Evolutionary conservation across 78 protist species (phyloP).

Genomic region (Monosiga brevicollis): DNA sequence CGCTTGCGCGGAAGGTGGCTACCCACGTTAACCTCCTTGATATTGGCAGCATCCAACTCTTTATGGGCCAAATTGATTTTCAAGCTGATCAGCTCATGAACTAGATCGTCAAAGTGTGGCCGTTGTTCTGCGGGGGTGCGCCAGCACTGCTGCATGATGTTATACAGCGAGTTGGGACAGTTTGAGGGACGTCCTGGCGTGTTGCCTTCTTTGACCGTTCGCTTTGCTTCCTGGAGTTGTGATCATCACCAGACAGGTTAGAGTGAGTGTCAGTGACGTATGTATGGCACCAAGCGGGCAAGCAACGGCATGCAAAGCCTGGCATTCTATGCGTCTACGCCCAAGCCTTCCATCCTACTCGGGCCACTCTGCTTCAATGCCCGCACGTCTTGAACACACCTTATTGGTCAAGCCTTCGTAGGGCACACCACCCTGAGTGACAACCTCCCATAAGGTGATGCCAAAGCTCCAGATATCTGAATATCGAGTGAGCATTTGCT

Average conservation of each 20-base stretch:
- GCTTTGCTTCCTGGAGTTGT: too few species aligned
- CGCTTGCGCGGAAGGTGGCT: background rate
- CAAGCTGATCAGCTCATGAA: background rate
- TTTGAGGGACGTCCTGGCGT: too few species aligned
- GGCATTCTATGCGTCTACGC: background rate
- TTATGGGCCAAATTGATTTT: background rate
- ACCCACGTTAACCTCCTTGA: background rate
- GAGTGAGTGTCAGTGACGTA: background rate
- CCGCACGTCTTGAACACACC: background rate
- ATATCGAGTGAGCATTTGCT: background rate
- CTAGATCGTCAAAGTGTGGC: background rate
- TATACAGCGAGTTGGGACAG: too few species aligned
- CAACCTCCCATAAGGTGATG: background rate
- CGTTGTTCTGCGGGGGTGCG: background rate
- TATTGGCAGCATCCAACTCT: background rate
- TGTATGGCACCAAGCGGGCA: background rate
- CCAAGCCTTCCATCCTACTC: background rate
- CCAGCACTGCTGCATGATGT: too few species aligned
- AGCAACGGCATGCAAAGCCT: background rate
- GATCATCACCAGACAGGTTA: background rate
- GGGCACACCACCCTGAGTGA: background rate
- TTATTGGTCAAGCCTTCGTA: background rate
- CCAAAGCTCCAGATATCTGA: background rate
- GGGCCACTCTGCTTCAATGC: background rate
- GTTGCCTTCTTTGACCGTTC: too few species aligned